Evolutionary conservation across 805 yeast species (phyloP), one percentile per base, ranked within the genome.

Genomic region (Teunomyces panamensis): DNA sequence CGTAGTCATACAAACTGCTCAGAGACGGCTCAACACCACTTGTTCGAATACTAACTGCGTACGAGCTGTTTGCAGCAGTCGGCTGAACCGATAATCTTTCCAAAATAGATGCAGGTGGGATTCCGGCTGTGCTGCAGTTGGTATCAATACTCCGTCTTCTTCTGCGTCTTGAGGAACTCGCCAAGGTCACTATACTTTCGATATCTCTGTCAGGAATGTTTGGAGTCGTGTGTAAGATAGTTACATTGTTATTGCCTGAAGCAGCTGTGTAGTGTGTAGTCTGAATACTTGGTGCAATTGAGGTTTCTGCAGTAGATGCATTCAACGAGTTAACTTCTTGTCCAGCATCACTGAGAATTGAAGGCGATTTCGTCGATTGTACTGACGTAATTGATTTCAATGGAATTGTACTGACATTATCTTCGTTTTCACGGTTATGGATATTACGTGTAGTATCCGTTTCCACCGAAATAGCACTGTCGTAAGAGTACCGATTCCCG

Each of bases 91-190:
- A 50, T 28, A 79, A 65, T 45, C 85, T 67, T 53, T 83, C 89
- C 67, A 82, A 67, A 8, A 84, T 81, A 53, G 86, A 80, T n/a
- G 87, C 85, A 0, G 90, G 89, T 0, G 89, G 81, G 13, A 85
- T 84, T 0, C 89, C 89, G 26, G 81, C 71, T 0, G 86, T 80
- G 44, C 86, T 80, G 16, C 87, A 80, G 53, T 81, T 84, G 3
- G 85, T 77, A 26, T 79, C 77, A 29, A 71, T 61, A 50, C 75
- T 69, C 46, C 77, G 59, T 50, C 78, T 59, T 44, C 77, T 58
- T 9, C 59, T 50, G 43, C 75, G 55, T 45, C 77, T 55, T 24
- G 74, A 62, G 4, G 72, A 65, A 45, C 71, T 64, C 6, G 78
- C 77, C 50, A 73, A 58, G 3, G 78, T 73, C 14, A 73, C 67